Evolutionary conservation across 2,329 filamentous ascomycete genomes (phyloP).

Genomic region (Decorospora gaudefroyi): DNA sequence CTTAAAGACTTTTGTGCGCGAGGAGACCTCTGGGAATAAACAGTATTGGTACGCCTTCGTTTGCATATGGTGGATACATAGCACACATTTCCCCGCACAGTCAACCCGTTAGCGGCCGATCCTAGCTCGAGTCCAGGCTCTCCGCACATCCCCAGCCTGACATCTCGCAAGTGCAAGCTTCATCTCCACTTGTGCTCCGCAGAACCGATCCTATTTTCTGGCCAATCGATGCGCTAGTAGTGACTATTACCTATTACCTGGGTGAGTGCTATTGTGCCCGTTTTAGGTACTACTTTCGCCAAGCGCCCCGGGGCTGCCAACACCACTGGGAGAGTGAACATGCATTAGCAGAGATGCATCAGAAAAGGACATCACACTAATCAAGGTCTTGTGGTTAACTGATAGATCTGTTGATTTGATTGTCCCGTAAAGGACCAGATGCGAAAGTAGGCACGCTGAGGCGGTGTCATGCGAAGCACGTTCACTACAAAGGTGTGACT

Average conservation of each 20-base stretch:
- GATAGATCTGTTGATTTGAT: too few relatives aligned
- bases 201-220: slow-evolving; percentile 22
- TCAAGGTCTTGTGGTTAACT: not conserved
- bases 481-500: not conserved
- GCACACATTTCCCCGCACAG: slow-evolving; percentile 42
- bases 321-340: slow-evolving; percentile 1
- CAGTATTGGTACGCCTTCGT: slow-evolving; percentile 5
- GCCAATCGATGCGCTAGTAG: slow-evolving; percentile 3
- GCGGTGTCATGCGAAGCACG: not conserved
- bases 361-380: not conserved
- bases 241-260: slow-evolving; percentile 4
- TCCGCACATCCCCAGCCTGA: slow-evolving; percentile 27
- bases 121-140: slow-evolving; percentile 28
- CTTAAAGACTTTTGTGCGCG: slow-evolving; percentile 8
- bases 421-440: too few relatives aligned
- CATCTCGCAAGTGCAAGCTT: too few relatives aligned
- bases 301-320: not conserved
- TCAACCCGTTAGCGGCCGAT: slow-evolving; percentile 25
- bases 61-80: slow-evolving; percentile 18
- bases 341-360: not conserved
- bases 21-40: slow-evolving; percentile 29
- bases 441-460: too few relatives aligned
- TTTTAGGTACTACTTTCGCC: slow-evolving; percentile 5
- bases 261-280: slow-evolving; percentile 7
- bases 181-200: slow-evolving; percentile 37